Conservation (phyloP, 495 filamentous ascomycete genomes). For the Cryomyces antarcticus region DNA sequence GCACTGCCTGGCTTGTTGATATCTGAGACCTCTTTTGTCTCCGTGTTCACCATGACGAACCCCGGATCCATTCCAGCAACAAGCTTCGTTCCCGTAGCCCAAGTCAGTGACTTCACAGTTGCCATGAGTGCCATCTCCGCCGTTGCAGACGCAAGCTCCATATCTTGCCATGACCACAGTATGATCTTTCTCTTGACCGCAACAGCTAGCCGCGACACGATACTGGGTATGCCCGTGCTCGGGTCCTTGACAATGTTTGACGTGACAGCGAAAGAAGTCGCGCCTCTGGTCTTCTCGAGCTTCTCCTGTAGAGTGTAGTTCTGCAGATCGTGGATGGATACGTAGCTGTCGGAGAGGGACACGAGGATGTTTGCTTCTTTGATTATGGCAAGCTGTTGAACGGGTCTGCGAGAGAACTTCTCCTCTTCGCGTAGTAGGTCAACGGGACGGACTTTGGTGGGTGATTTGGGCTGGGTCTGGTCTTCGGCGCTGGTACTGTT, state of each 20-base stretch:
- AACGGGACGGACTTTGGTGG: constrained; percentile 36
- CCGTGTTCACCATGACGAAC: constrained; percentile 78
- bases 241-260: constrained; percentile 85
- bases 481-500: constrained; percentile 13
- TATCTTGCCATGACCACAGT: constrained; percentile 89
- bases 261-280: constrained; percentile 77
- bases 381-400: constrained; percentile 84
- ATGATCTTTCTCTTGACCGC: constrained; percentile 78
- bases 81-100: constrained; percentile 68
- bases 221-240: constrained; percentile 66
- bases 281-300: constrained; percentile 62
- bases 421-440: constrained; percentile 79
- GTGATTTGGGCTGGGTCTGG: constrained; percentile 16
- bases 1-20: constrained; percentile 62
- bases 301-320: constrained; percentile 64
- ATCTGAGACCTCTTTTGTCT: constrained; percentile 45
- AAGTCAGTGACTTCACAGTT: constrained; percentile 64
- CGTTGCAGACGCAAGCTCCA: constrained; percentile 56
- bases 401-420: constrained; percentile 71
- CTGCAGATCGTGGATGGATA: constrained; percentile 75
- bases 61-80: constrained; percentile 75
- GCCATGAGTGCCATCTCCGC: constrained; percentile 62
- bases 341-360: constrained; percentile 68
- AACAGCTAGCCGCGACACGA: constrained; percentile 76
- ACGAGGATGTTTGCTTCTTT: constrained; percentile 85